Base-by-base conservation (phyloP, 129 eudicot species). In the Tagetes patula region DNA sequence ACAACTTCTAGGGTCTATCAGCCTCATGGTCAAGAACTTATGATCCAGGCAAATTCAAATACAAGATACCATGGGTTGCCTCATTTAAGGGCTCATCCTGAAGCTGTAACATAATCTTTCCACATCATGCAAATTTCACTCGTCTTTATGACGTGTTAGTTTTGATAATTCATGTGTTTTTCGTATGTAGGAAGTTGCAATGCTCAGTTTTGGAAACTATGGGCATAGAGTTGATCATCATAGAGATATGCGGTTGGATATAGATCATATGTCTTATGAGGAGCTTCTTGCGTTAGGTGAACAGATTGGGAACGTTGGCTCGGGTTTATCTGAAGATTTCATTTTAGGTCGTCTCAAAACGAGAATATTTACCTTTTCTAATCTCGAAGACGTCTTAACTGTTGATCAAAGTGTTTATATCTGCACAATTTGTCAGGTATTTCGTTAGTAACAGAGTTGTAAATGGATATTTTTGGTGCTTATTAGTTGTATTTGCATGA, bases 191-290 rank as follows among this genome's bases (percentile, higher is more conserved):
- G 89, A 83, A 37, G 90, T 85, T 85, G 90, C 94, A 9, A 80
- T 95, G 67, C 73, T 91, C 0, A 91, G 84, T 69, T 69, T 88
- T 49, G 80, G 86, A 48, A 83, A 82, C 36, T 85, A 71, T 74
- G 86, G 87, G 54, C 85, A 81, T 82, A 70, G 87, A 42, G 43
- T 79, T 60, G 99, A 95, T 81, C 88, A 86, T 75, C 99, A 90
- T 73, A 86, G 97, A 54, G 97, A 90, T 69, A 90, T 95, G 99
- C 94, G 99, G 1, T 69, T 95, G 82, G 99, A 95, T 73, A 91
- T 91, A 7, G 99, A 95, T 82, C 86, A 95, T 75, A 95, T 95
- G 99, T 88, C 99, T 8, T 95, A 95, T 81, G 99, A 95, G 97
- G 99, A 95, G 81, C 99, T 95, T 78, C 95, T 95, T 83, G 96